A percentile compares a stretch with the other conserved stretches of the same genome.
These are phyloP conservation scores for Penicillium sp. DNA, from an alignment of 2,329 filamentous ascomycete species.

Conservation along the genomic window DNA sequence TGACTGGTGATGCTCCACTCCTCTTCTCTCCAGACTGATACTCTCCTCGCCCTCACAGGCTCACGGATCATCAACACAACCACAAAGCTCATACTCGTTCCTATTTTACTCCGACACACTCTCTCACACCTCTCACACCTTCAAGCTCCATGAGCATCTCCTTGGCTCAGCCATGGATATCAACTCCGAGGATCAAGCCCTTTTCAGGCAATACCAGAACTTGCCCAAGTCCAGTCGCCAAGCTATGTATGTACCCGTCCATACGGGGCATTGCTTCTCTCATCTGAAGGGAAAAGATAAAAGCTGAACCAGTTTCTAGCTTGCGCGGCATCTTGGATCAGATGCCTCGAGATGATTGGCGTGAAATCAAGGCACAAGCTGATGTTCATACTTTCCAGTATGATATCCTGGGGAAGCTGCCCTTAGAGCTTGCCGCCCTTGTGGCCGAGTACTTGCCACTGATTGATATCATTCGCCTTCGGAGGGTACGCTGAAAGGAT, in stretches of 20 bases:
- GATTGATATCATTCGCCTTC: conserved; percentile 37
- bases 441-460: conserved; percentile 37
- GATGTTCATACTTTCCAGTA: conserved; percentile 34
- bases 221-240: conserved; percentile 33
- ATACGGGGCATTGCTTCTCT: background rate
- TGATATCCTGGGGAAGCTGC: conserved; percentile 43
- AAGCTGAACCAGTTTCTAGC: conserved; percentile 26
- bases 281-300: background rate
- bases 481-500: conserved; percentile 32
- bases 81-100: background rate
- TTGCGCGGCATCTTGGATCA: conserved; percentile 37
- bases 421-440: conserved; percentile 41
- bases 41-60: background rate
- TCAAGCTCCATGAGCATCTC: background rate
- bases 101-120: background rate
- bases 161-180: conserved; percentile 9
- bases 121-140: background rate
- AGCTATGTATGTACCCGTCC: conserved; percentile 20
- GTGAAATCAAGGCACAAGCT: conserved; percentile 34
- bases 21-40: background rate
- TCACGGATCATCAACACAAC: background rate
- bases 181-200: conserved; percentile 6
- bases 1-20: conserved; percentile 8
- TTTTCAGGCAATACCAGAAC: conserved; percentile 31
- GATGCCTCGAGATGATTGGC: conserved; percentile 40